phyloP scores from a whole-genome alignment of 257 asterid genomes.

The Datura wrightii region DNA sequence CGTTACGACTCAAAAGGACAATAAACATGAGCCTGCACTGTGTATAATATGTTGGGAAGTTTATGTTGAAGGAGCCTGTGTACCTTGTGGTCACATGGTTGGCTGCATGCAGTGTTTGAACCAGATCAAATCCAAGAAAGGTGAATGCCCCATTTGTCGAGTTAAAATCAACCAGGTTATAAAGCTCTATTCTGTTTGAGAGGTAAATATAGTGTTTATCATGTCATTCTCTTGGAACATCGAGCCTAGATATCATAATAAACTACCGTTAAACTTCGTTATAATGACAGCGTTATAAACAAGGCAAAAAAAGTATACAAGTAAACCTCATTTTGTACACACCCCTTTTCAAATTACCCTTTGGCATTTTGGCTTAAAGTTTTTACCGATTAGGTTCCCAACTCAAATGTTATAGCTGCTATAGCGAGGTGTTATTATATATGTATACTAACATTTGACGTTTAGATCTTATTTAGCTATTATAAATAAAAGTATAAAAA shows the following conservation, averaged over 20 bases:
- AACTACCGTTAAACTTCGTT: neutral
- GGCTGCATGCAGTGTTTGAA: constrained; percentile 37
- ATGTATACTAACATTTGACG: too few species aligned
- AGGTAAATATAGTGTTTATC: neutral
- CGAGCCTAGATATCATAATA: neutral
- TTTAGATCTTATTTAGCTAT: too few species aligned
- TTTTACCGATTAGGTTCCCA: too few species aligned
- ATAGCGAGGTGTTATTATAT: too few species aligned
- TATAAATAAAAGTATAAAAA: too few species aligned
- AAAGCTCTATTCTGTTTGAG: constrained; percentile 34
- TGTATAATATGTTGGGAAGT: constrained; percentile 37
- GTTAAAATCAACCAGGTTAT: constrained; percentile 33
- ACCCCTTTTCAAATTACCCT: too few species aligned
- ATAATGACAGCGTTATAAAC: too few species aligned
- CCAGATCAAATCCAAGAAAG: constrained; percentile 33
- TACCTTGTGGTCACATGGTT: constrained; percentile 39
- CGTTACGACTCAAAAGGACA: neutral
- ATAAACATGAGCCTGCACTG: constrained; percentile 22
- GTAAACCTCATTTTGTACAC: too few species aligned
- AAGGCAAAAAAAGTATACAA: too few species aligned
- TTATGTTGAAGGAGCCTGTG: constrained; percentile 38
- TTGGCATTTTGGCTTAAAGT: too few species aligned
- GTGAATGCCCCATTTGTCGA: constrained; percentile 35
- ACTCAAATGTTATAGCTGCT: too few species aligned
- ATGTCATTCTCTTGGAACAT: neutral